phyloP scores from a whole-genome alignment of 371 early-diverging fungal genomes.

The Apophysomyces sp. region DNA sequence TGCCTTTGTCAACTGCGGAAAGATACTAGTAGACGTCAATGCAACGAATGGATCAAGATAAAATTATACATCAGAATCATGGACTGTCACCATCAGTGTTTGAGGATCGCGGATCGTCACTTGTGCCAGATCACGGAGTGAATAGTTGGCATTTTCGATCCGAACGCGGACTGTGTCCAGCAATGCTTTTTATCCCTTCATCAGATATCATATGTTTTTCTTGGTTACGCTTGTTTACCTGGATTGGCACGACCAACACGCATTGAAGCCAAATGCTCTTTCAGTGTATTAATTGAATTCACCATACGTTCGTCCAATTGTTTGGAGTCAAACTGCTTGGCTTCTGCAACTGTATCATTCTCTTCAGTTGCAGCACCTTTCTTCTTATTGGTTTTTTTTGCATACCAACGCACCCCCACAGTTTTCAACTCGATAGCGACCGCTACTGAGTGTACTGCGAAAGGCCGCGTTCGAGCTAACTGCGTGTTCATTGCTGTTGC shows the following conservation, averaged over 20 bases:
- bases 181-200: conserved; percentile 46
- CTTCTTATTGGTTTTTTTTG: conserved; percentile 43
- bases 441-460: not conserved
- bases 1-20: conserved; percentile 77
- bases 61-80: conserved; percentile 68
- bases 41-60: not conserved
- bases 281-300: conserved; percentile 46
- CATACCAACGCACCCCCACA: conserved; percentile 26
- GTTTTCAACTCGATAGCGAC: too few relatives aligned
- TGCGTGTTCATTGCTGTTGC: not conserved
- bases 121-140: conserved; percentile 74
- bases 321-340: conserved; percentile 39
- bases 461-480: not conserved
- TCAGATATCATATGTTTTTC: not conserved
- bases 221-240: conserved; percentile 39
- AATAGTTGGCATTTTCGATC: conserved; percentile 54
- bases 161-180: conserved; percentile 74
- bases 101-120: conserved; percentile 87
- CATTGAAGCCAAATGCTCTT: conserved; percentile 65
- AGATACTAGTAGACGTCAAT: conserved; percentile 45
- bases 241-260: conserved; percentile 80
- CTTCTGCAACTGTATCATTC: conserved; percentile 10
- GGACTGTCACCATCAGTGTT: conserved; percentile 77
- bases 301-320: conserved; percentile 46
- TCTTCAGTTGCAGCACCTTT: conserved; percentile 21